These are phyloP conservation scores for Pyrus communis DNA, from an alignment of 306 rosid species.

Conservation along the genomic window DNA sequence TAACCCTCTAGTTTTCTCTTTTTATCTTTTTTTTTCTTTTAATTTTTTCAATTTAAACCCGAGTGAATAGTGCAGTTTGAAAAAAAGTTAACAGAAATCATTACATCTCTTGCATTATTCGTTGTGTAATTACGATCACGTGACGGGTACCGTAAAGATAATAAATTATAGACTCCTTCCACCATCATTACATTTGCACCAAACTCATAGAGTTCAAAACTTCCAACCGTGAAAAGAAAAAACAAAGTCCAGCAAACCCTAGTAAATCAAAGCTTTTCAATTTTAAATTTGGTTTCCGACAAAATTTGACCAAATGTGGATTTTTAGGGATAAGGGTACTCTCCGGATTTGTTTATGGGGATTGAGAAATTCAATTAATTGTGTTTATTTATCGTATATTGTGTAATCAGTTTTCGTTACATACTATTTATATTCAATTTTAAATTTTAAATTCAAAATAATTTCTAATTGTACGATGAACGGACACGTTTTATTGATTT, in stretches of 20 bases:
- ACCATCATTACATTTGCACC: background rate
- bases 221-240: background rate
- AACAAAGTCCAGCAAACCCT: background rate
- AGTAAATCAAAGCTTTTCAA: background rate
- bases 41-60: background rate
- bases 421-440: no score
- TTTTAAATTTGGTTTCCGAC: background rate
- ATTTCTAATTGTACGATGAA: no score
- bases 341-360: background rate
- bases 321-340: background rate
- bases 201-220: background rate
- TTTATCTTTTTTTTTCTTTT: background rate
- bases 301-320: background rate
- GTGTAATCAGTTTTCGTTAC: no score
- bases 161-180: no score
- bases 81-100: no score
- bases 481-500: no score
- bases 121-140: no score
- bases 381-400: no score
- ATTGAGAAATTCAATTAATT: no score
- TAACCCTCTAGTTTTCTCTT: no score
- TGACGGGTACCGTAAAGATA: background rate
- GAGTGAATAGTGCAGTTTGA: background rate
- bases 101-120: no score
- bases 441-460: no score